These are phyloP conservation scores for Lantana camara DNA, from an alignment of 257 asterid genomes.

Conservation along the genomic window DNA sequence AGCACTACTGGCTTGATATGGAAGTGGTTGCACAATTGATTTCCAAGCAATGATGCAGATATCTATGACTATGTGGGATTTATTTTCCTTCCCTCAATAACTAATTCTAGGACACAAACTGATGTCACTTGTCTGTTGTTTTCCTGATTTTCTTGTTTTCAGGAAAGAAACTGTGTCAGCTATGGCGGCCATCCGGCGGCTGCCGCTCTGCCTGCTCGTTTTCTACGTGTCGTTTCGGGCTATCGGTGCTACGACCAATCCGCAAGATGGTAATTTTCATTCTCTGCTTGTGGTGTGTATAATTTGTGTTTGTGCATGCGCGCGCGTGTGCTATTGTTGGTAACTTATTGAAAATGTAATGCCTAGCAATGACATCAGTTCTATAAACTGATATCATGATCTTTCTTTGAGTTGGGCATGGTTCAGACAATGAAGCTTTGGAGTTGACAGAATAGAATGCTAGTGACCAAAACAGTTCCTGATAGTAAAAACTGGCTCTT, in stretches of 20 bases:
- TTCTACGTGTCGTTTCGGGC: too few relatives aligned
- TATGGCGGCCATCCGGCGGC: constrained; percentile 29
- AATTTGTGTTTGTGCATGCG: too few relatives aligned
- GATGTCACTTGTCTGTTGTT: not conserved
- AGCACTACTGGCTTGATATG: not conserved
- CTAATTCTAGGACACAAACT: constrained; percentile 11
- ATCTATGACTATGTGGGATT: constrained; percentile 29
- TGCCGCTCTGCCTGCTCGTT: constrained; percentile 14
- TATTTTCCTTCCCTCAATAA: constrained; percentile 5
- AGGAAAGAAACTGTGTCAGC: constrained; percentile 24
- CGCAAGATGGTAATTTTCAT: constrained; percentile 50
- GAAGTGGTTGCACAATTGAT: constrained; percentile 33
- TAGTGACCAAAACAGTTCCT: not conserved
- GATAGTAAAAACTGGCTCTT: not conserved
- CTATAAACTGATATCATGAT: not conserved
- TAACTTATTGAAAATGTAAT: too few relatives aligned
- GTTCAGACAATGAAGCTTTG: not conserved
- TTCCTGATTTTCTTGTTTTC: not conserved
- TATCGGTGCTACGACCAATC: constrained; percentile 44
- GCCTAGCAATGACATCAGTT: too few relatives aligned
- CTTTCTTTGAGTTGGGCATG: not conserved
- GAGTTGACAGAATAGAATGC: not conserved
- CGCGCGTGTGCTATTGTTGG: too few relatives aligned
- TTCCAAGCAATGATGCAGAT: constrained; percentile 34
- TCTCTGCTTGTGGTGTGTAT: too few relatives aligned